These are phyloP conservation scores for Heliamphora exappendiculata DNA, from an alignment of 148 eudicot species.

Conservation along the genomic window DNA sequence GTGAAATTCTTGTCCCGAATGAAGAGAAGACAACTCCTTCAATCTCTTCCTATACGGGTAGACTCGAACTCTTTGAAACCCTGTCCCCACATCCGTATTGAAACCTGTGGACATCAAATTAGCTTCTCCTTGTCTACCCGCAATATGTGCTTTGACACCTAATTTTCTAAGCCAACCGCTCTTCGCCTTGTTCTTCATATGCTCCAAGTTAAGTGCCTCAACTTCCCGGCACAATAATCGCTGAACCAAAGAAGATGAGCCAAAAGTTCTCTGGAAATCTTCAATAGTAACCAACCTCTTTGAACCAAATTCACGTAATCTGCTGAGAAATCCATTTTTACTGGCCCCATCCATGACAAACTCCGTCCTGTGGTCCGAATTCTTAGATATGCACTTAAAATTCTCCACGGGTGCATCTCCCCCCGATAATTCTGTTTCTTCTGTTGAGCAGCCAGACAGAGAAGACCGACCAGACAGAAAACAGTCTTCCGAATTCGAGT, in stretches of 20 bases:
- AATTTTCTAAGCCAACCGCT: constrained; percentile 52
- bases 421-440: constrained; percentile 25
- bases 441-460: constrained; percentile 15
- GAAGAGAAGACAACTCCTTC: constrained; percentile 73
- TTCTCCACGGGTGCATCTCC: constrained; percentile 21
- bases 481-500: constrained; percentile 16
- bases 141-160: constrained; percentile 24
- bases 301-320: constrained; percentile 47
- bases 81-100: constrained; percentile 18
- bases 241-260: constrained; percentile 49
- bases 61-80: constrained; percentile 39
- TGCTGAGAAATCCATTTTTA: constrained; percentile 34
- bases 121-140: constrained; percentile 21
- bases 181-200: constrained; percentile 38
- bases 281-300: constrained; percentile 25
- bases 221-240: constrained; percentile 36
- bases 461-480: constrained; percentile 34
- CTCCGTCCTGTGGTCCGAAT: constrained; percentile 56
- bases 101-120: constrained; percentile 17
- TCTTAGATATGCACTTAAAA: constrained; percentile 33
- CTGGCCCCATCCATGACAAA: constrained; percentile 41
- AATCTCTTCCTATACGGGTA: constrained; percentile 41
- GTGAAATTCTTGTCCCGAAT: constrained; percentile 52
- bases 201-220: constrained; percentile 9
- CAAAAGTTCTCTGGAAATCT: constrained; percentile 38